These are phyloP conservation scores for Alternaria ethzedia DNA, from an alignment of 2,329 filamentous ascomycete species.

Conservation along the genomic window DNA sequence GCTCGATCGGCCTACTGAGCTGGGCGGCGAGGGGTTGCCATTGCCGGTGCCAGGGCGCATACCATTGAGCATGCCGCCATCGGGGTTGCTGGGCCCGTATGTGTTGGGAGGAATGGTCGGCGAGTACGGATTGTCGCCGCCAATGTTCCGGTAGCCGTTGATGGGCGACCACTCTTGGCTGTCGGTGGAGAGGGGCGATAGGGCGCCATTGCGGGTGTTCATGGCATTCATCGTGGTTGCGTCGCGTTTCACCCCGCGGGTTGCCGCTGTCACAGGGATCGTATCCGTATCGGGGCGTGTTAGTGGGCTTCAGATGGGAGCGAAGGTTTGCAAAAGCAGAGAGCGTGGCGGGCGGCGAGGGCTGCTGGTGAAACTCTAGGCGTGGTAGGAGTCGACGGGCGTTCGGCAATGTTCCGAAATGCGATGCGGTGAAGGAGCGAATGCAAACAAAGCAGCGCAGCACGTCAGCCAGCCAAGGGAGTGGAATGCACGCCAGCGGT, in stretches of 20 bases:
- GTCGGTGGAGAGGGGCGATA: constrained; percentile 50
- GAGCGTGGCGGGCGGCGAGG: constrained; percentile 7
- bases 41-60: constrained; percentile 49
- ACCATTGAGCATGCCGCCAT: constrained; percentile 61
- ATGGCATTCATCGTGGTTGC: constrained; percentile 25
- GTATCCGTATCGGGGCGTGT: constrained; percentile 16
- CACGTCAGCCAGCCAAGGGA: constrained; percentile 12
- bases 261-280: constrained; percentile 28
- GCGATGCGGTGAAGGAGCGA: constrained; percentile 18
- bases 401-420: constrained; percentile 6
- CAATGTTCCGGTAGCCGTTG: constrained; percentile 46
- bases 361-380: constrained; percentile 22
- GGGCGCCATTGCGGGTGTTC: constrained; percentile 48
- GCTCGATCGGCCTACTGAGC: constrained; percentile 85
- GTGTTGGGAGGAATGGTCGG: constrained; percentile 44
- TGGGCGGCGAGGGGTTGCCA: constrained; percentile 79
- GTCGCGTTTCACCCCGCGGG: constrained; percentile 33
- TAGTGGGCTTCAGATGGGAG: constrained; percentile 6
- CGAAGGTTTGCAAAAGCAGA: constrained; percentile 7
- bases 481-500: constrained; percentile 26
- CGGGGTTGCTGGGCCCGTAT: constrained; percentile 44
- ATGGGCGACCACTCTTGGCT: constrained; percentile 52
- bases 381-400: constrained; percentile 19
- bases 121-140: constrained; percentile 48
- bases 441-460: constrained; percentile 24